Conservation (phyloP, 441 rosid genomes). For the Gossypium laxum region DNA sequence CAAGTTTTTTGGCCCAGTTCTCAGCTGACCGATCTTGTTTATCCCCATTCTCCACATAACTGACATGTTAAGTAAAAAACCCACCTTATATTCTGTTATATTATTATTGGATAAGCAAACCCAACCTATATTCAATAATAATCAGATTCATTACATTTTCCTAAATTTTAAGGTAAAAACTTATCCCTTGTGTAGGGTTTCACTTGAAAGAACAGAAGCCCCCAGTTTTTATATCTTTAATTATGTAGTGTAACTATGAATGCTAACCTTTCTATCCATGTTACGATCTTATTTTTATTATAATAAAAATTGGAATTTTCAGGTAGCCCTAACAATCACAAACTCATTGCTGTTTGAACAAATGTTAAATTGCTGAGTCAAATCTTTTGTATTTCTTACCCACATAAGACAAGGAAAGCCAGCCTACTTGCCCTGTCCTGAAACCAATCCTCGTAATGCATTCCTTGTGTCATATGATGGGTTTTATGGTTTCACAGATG, state of each 20-base stretch:
- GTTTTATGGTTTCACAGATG: neutral
- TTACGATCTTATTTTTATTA: neutral
- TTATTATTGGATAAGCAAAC: too few species aligned
- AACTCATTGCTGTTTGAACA: conserved; percentile 14
- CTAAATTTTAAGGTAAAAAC: neutral
- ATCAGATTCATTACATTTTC: neutral
- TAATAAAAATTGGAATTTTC: neutral
- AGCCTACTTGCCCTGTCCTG: conserved; percentile 11
- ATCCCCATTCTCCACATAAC: neutral
- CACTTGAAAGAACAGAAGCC: neutral
- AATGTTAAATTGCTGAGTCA: neutral
- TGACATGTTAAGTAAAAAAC: neutral
- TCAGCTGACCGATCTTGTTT: neutral
- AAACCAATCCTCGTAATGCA: neutral
- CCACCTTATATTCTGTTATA: neutral
- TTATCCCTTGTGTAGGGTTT: neutral
- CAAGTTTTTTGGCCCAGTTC: neutral
- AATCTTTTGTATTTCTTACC: conserved; percentile 1
- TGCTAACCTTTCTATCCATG: neutral
- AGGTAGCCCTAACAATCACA: neutral
- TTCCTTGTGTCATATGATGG: neutral
- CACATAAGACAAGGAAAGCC: conserved; percentile 13
- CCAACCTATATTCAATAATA: neutral
- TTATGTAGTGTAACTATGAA: neutral
- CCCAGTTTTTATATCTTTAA: neutral